Base-by-base conservation (phyloP, 2,329 filamentous ascomycete species). In the Diaporthe sp. region DNA sequence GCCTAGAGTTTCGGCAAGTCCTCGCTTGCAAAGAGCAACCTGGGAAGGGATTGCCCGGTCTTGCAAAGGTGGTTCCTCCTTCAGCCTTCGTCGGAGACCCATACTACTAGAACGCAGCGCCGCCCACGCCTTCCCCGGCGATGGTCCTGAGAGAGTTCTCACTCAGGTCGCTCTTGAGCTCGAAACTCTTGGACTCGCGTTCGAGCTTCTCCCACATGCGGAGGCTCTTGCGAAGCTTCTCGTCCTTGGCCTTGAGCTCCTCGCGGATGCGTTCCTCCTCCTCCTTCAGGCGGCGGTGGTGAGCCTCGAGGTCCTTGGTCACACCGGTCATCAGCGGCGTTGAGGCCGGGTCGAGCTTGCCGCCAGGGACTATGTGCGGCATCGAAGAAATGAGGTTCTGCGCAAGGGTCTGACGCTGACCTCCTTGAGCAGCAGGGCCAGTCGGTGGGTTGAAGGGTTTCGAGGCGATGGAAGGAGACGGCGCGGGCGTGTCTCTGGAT, bases 391-490 rank as follows among this genome's bases (percentile, higher is more conserved):
- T 82, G 25, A 91, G 83, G 79, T 84, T 88, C 78, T 91, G 89
- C 2, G 88, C 88, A 13, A 91, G 82, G 31, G 86, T 87, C 72
- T 85, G 87, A 34, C 86, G 84, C 61, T 83, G 73, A 65, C 75
- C 81, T 75, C 85, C 84, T 76, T 83, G 84, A 1, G 85, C 82
- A 0, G 86, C 83, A 0, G 89, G 90, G 4, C 90, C 90, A 1
- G 90, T 91, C 4, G 89, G 90, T 3, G 89, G 89, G 78, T 91
- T 91, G 81, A 91, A 91, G 0, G 88, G 86, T 76, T 85, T 89
- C 77, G 80, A 83, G 75, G 80, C 79, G 73, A 34, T 80, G 75
- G 0, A 87, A 84, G 4, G 86, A 85, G 12, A 74, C 9, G 67
- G 85, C 82, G 12, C 86, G 80, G 65, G 65, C 37, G 65, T 68